Base-by-base conservation (phyloP, 208 protist genomes). In the Crithidia mellificae region DNA sequence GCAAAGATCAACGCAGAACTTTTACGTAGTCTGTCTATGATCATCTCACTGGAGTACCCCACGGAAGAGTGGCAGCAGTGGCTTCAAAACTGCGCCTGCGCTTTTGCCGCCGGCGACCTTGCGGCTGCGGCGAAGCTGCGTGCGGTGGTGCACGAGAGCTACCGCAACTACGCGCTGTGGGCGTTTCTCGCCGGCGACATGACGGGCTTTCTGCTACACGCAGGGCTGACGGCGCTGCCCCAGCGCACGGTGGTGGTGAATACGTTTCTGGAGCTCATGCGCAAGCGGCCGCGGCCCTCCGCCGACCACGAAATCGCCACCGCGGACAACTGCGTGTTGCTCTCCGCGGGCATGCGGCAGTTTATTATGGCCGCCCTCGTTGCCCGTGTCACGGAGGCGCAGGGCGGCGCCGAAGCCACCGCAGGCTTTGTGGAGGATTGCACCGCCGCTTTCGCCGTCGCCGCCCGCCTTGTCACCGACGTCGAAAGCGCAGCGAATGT, bases 41-140 rank as follows among this genome's bases (percentile, higher is more conserved):
- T 90, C 41, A 66, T 76, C 1, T 36, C 55, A 24, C 62, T 90
- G 17, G 81, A 90, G 41, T 84, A 66, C 32, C 74, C 72, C 8
- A 69, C 72, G 8, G 69, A 77, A 11, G 66, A 63, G 57, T 87
- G 78, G 81, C 46, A 55, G 30, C 30, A 36, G 39, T 84, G 81
- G 59, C 19, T 87, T 15, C 49, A 68, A 11, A 51, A 58, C 24
- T 72, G 75, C 22, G 64, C 68, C 14, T 46, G 38, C 4, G 46
- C n/a, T 17, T 65, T 76, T 9, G 46, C 39, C 5, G 41, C 63
- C 0, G 63, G 63, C 22, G 8, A 52, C 49, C 17, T 27, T 14
- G 25, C 34, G 11, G 7, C 22, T 15, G 14, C 20, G 22, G 62
- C 55, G 7, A 46, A 38, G 20, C 38, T 70, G 36, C 58, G 11